A percentile compares a stretch with the other conserved stretches of the same genome.
These are phyloP conservation scores for Strobilomyces echinocephalus DNA, from an alignment of 768 basidiomycete genomes.

Conservation along the genomic window DNA sequence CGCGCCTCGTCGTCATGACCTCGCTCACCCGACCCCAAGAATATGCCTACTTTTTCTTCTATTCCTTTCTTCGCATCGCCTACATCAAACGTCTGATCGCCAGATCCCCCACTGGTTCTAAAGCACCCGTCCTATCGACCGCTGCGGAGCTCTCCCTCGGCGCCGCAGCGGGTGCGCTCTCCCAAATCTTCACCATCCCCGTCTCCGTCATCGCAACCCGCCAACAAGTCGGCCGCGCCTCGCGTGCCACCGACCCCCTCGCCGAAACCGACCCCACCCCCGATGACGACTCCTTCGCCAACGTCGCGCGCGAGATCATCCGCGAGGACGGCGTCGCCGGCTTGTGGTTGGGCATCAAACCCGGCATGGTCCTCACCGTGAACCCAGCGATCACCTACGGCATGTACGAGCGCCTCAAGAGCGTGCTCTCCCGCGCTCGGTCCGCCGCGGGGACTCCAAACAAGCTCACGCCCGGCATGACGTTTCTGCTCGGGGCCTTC, in stretches of 20 bases:
- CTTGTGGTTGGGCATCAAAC: slow-evolving; percentile 90
- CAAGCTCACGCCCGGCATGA: slow-evolving; percentile 72
- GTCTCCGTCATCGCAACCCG: slow-evolving; percentile 96
- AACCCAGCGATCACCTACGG: slow-evolving; percentile 99
- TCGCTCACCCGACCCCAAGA: slow-evolving; percentile 44
- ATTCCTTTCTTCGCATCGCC: slow-evolving; percentile 80
- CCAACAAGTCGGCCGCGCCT: slow-evolving; percentile 76
- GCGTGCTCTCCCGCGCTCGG: slow-evolving; percentile 55
- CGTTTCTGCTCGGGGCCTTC: slow-evolving; percentile 84
- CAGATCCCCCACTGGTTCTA: slow-evolving; percentile 56
- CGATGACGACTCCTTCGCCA: slow-evolving; percentile 67
- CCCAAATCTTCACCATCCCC: slow-evolving; percentile 97
- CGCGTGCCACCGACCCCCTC: not conserved
- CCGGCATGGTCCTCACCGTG: slow-evolving; percentile 89
- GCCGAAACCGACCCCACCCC: not conserved
- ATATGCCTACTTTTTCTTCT: slow-evolving; percentile 99
- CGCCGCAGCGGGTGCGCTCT: slow-evolving; percentile 87
- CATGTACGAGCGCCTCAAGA: slow-evolving; percentile 87
- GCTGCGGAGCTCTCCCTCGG: slow-evolving; percentile 82
- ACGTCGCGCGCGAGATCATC: slow-evolving; percentile 81
- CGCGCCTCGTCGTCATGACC: not conserved
- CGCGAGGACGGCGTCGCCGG: slow-evolving; percentile 83
- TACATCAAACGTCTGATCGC: slow-evolving; percentile 70
- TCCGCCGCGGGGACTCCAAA: slow-evolving; percentile 37
- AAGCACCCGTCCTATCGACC: slow-evolving; percentile 61